Conservation (phyloP, 768 basidiomycete genomes). For the Butyriboletus loyo region DNA sequence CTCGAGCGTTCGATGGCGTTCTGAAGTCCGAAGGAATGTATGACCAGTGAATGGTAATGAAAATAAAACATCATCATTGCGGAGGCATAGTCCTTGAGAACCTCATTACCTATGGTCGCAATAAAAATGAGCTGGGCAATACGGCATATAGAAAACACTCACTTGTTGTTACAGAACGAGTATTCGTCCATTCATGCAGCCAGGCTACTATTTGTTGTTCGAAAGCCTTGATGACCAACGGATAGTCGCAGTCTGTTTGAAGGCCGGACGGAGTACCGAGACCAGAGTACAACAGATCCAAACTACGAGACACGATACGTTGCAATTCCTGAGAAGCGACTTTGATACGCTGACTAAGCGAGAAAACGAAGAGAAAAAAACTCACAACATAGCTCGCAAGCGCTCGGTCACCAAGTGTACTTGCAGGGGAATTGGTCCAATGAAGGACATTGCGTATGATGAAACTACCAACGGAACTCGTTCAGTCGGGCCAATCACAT, state of each 20-base stretch:
- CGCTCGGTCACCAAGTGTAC: constrained; percentile 60
- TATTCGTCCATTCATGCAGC: constrained; percentile 50
- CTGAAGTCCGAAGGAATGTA: constrained; percentile 96
- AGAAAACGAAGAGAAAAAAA: not conserved
- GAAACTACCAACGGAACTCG: constrained; percentile 44
- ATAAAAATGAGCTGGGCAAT: constrained; percentile 1
- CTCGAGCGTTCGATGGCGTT: constrained; percentile 82
- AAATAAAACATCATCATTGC: constrained; percentile 65
- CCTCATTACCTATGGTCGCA: constrained; percentile 24
- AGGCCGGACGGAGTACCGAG: constrained; percentile 79
- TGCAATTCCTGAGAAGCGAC: constrained; percentile 63
- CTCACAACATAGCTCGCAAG: constrained; percentile 77
- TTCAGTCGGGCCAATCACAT: not conserved
- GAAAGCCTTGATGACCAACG: constrained; percentile 79
- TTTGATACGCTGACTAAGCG: not conserved
- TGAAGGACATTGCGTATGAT: constrained; percentile 79
- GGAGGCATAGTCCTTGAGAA: constrained; percentile 23
- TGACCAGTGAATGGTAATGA: constrained; percentile 81
- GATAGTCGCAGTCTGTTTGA: constrained; percentile 80
- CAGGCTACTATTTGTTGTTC: constrained; percentile 71
- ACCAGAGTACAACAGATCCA: constrained; percentile 88
- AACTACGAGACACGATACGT: constrained; percentile 80
- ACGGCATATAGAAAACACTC: constrained; percentile 1
- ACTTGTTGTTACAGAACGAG: constrained; percentile 18
- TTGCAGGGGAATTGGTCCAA: constrained; percentile 72